phyloP scores from a whole-genome alignment of 2,329 filamentous ascomycete species.

The Leptographium flavum region DNA sequence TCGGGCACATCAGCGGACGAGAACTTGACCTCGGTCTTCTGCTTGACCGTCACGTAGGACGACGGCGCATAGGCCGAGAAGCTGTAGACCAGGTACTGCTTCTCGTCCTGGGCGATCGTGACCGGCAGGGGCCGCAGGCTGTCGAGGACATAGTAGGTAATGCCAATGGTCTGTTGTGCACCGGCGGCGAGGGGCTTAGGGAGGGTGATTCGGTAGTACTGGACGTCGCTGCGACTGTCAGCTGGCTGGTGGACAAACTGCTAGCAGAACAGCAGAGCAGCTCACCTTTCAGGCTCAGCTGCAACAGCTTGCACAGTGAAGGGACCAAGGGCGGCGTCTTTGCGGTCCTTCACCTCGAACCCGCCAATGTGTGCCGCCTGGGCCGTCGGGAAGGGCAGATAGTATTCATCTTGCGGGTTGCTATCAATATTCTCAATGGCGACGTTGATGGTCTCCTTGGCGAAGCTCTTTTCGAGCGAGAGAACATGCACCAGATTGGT shows the following conservation, averaged over 20 bases:
- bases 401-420: constrained; percentile 78
- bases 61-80: constrained; percentile 79
- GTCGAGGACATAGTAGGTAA: constrained; percentile 70
- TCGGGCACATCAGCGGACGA: constrained; percentile 65
- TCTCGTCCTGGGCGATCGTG: constrained; percentile 66
- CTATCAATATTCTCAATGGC: constrained; percentile 77
- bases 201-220: constrained; percentile 77
- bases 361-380: constrained; percentile 67
- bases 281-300: constrained; percentile 43
- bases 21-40: constrained; percentile 95
- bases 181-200: constrained; percentile 62
- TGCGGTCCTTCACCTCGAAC: constrained; percentile 86
- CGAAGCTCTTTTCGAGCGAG: constrained; percentile 86
- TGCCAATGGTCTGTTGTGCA: constrained; percentile 71
- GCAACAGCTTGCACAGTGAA: constrained; percentile 60
- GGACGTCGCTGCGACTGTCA: constrained; percentile 38
- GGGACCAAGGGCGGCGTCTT: constrained; percentile 50
- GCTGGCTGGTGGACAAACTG: background rate
- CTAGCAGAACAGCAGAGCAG: too few relatives aligned
- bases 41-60: constrained; percentile 73
- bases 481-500: constrained; percentile 78
- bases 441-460: constrained; percentile 85
- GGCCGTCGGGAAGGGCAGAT: constrained; percentile 66
- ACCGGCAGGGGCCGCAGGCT: constrained; percentile 71
- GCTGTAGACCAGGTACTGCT: constrained; percentile 73